A percentile compares a stretch with the other conserved stretches of the same genome.
These are phyloP conservation scores for Aquilaria sinensis DNA, from an alignment of 345 rosid genomes.

Conservation along the genomic window DNA sequence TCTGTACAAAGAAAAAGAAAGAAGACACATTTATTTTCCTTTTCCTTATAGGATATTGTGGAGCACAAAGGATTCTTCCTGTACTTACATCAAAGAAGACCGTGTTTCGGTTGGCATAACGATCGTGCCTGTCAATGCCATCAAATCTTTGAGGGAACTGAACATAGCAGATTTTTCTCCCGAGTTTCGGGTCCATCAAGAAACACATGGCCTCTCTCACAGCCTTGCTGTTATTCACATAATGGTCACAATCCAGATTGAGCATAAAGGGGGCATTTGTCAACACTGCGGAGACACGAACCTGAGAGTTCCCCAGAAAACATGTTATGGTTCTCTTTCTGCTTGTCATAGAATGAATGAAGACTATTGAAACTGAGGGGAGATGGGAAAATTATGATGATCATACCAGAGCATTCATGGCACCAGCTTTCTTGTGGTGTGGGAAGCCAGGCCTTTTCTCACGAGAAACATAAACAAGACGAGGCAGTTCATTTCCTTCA, in stretches of 20 bases:
- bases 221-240: slow-evolving; percentile 87
- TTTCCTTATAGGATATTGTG: slow-evolving; percentile 86
- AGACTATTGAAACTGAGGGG: slow-evolving; percentile 5
- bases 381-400: no score
- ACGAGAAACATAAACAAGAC: slow-evolving; percentile 88
- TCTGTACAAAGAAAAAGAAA: slow-evolving; percentile 31
- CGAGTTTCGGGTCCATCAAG: slow-evolving; percentile 88
- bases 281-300: slow-evolving; percentile 87
- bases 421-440: slow-evolving; percentile 97
- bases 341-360: neutral
- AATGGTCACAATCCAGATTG: slow-evolving; percentile 96
- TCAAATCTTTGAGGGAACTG: slow-evolving; percentile 96
- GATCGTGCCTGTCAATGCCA: slow-evolving; percentile 81
- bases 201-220: slow-evolving; percentile 91
- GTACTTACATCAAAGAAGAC: slow-evolving; percentile 86
- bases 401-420: slow-evolving; percentile 86
- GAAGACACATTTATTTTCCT: slow-evolving; percentile 6
- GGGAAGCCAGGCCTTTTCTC: slow-evolving; percentile 96
- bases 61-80: no score
- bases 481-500: slow-evolving; percentile 88
- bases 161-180: slow-evolving; percentile 85
- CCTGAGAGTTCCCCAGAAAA: slow-evolving; percentile 31
- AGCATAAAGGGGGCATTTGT: slow-evolving; percentile 88
- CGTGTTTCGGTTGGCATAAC: slow-evolving; percentile 88
- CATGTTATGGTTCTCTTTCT: no score